Base-by-base conservation (phyloP, 768 basidiomycete genomes). In the Lactarius trivialis region DNA sequence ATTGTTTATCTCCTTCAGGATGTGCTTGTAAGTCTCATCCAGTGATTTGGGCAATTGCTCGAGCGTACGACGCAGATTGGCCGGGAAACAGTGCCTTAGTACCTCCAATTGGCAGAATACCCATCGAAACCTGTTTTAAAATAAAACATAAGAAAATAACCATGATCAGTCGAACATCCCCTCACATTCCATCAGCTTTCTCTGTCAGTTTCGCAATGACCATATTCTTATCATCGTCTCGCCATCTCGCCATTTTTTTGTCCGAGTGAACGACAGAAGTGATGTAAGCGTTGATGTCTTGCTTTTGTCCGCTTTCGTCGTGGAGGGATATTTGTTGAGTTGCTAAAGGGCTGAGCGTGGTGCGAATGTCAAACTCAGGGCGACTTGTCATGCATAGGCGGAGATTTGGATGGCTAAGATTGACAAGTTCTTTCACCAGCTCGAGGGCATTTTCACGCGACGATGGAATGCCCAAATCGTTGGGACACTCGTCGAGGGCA, bases 401-500 rank as follows among this genome's bases (percentile, higher is more conserved):
- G 21, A 45, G 43, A 24, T 21, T 45, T 24, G 43, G 43, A 12
- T 12, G 43, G 21, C 12, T 21, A 12, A 45, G 43, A 0, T 14
- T 11, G 12, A 45, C 43, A 24, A 45, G 4, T 2, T 24, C 21
- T 14, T 45, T 11, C 21, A 45, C 21, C 21, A 45, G 48, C 11
- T 37, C 34, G 17, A 58, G 26, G 14, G 14, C 19, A 21, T 12
- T 21, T 24, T 24, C 21, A 6, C 49, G 58, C 5, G 50, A n/a
- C 3, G 58, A 51, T 0, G 50, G 58, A 7, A 58, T 49, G 9
- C 56, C 56, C 17, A 24, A 12, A 1, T 12, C 26, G 3, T 58
- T 49, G 5, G 56, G 32, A 49, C 45, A 58, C 32, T 58, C 56
- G 4, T 58, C 56, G 5, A 58, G 43, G 1, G 56, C 56, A 19